Percentiles rank a stretch among this genome's conserved stretches.
Conservation (phyloP, 768 basidiomycete species). For the Rhodotorula paludigena region DNA sequence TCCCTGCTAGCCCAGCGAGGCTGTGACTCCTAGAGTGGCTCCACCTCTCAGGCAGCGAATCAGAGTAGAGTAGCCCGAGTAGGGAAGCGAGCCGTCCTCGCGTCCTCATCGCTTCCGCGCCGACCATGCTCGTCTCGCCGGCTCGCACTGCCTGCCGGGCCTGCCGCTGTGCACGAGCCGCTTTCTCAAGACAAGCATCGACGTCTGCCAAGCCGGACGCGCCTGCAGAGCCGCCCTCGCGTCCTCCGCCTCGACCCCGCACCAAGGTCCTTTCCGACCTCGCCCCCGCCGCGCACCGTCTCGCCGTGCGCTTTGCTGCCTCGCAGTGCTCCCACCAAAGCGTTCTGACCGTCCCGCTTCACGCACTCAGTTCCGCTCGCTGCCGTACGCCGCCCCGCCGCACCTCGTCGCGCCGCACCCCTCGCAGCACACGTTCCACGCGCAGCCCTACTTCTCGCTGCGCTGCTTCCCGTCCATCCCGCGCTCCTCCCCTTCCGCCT, state of each 20-base stretch:
- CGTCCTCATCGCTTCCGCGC: too few species aligned
- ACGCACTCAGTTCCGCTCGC: conserved; percentile 7
- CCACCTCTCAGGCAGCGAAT: too few species aligned
- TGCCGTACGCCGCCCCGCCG: background rate
- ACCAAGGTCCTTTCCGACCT: background rate
- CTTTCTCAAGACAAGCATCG: too few species aligned
- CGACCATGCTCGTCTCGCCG: background rate
- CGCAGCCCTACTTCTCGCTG: conserved; percentile 10
- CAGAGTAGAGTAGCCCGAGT: too few species aligned
- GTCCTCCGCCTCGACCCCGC: background rate
- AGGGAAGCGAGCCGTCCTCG: too few species aligned
- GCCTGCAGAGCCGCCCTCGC: background rate
- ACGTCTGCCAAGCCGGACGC: background rate
- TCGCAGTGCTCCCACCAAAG: too few species aligned
- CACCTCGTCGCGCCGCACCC: conserved; percentile 10
- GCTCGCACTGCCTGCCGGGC: background rate
- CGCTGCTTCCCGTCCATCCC: conserved; percentile 19
- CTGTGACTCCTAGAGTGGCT: too few species aligned
- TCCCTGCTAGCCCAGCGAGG: too few species aligned
- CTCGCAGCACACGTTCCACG: background rate
- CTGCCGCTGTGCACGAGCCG: background rate
- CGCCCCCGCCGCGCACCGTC: background rate
- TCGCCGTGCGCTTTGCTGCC: background rate
- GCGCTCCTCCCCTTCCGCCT: background rate
- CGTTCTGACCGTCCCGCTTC: background rate